Evolutionary conservation across 2,329 filamentous ascomycete genomes (phyloP), one percentile per base, ranked within the genome.

Genomic region (Erysiphe pulchra): DNA sequence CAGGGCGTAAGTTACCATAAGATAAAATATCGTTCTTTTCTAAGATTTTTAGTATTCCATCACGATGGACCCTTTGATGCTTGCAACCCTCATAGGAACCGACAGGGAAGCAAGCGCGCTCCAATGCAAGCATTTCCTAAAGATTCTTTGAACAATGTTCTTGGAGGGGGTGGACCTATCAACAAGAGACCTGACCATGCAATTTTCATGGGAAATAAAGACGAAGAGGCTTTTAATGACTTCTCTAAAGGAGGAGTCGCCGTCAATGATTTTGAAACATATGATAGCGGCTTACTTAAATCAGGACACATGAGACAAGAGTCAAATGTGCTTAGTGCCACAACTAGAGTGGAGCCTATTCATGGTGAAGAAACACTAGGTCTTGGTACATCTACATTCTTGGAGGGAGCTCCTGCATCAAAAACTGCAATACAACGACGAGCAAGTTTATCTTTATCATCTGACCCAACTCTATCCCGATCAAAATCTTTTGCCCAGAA

Each of bases 31-130:
- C 14, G 13, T 30, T 11, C 38, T 20, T 43, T 41, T 14, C 48
- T 52, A 47, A 53, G 28, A 6, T 14, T 31, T 17, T n/a, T 55
- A 92, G 85, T 93, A 53, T 93, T 95, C 63, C 90, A 98, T 56
- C 90, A 98, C 57, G 90, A 95, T 56, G 90, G 90, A 0, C 90
- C 90, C 4, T 98, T 94, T 56, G 90, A 98, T 61, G 90, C 90
- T 17, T 82, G 90, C 60, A 92, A 93, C 60, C 85, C 90, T 4
- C 81, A 92, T 60, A 82, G 90, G 51, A 98, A 95, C 61, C 77
- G 82, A 47, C 80, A 81, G 57, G 82, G 77, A 54, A 77, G 79
- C 56, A 75, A 77, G 49, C 76, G 80, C 46, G 85, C 90, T 7
- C 90, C 90, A 0, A 94, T 98, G 84, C 78, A 92, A 59, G 90